Percentiles rank a stretch among this genome's conserved stretches.
These are phyloP conservation scores for Flueggea neowawraea DNA, from an alignment of 441 rosid genomes.

Conservation along the genomic window DNA sequence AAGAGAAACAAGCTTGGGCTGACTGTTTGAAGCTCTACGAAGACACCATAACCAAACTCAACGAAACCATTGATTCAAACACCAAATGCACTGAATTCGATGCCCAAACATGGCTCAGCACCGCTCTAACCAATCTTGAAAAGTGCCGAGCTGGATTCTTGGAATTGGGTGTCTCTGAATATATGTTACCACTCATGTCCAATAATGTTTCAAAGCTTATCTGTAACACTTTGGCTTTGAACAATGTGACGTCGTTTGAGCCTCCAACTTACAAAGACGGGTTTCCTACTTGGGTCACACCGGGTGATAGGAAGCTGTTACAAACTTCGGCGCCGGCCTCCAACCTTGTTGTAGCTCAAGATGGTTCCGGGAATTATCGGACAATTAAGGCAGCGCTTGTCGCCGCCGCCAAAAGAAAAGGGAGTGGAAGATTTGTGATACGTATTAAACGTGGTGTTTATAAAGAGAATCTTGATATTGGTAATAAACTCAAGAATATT, in stretches of 20 bases:
- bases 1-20: conserved; percentile 69
- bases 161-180: conserved; percentile 57
- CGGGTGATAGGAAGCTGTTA: conserved; percentile 61
- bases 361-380: conserved; percentile 56
- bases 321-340: conserved; percentile 31
- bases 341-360: conserved; percentile 74
- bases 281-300: conserved; percentile 64
- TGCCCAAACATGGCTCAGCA: conserved; percentile 81
- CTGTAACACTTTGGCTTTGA: conserved; percentile 51
- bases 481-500: conserved; percentile 44
- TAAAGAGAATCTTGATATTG: conserved; percentile 62
- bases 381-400: conserved; percentile 65
- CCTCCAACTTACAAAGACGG: conserved; percentile 37
- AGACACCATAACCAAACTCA: conserved; percentile 48
- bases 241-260: conserved; percentile 22
- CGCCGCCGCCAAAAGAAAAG: conserved; percentile 52
- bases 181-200: conserved; percentile 48
- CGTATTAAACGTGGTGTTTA: conserved; percentile 69
- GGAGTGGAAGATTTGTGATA: conserved; percentile 65
- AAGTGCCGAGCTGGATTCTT: conserved; percentile 66
- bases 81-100: conserved; percentile 45
- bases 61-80: conserved; percentile 40
- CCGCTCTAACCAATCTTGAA: conserved; percentile 77
- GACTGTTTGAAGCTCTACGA: conserved; percentile 72
- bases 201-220: conserved; percentile 62